A percentile compares a stretch with the other conserved stretches of the same genome.
Conservation (phyloP, 2,329 filamentous ascomycete genomes). For the Epichloe sibirici region DNA sequence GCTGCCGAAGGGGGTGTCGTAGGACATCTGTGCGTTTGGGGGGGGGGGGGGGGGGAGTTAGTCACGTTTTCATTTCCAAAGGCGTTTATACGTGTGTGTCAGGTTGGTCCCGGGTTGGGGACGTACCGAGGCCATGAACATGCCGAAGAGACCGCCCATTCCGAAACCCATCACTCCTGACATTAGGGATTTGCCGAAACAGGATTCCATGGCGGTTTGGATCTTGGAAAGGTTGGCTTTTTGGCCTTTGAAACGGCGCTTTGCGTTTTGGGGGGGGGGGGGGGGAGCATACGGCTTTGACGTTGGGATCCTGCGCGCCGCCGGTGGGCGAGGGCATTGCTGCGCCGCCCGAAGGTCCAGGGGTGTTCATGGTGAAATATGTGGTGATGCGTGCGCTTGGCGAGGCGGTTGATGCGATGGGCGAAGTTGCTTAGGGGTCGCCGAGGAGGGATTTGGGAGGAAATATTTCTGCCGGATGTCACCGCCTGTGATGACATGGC, state of each 20-base stretch:
- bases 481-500: slow-evolving; percentile 20
- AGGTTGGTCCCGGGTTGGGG: too few relatives aligned
- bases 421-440: too few relatives aligned
- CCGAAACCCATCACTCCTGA: slow-evolving; percentile 90
- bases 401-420: not conserved
- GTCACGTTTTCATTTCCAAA: too few relatives aligned
- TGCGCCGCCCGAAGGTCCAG: slow-evolving; percentile 16
- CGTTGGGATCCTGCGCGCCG: slow-evolving; percentile 35
- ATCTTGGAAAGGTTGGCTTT: slow-evolving; percentile 39
- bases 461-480: slow-evolving; percentile 27
- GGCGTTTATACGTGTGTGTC: too few relatives aligned
- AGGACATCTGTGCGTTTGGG: slow-evolving; percentile 63
- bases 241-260: not conserved
- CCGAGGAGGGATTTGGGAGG: slow-evolving; percentile 1
- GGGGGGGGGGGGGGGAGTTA: not conserved
- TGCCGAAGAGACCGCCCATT: slow-evolving; percentile 83
- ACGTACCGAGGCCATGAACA: slow-evolving; percentile 94
- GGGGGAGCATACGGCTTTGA: slow-evolving; percentile 30
- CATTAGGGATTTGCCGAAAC: slow-evolving; percentile 76
- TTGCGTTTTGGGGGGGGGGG: not conserved
- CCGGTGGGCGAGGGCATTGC: slow-evolving; percentile 15
- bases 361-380: slow-evolving; percentile 26
- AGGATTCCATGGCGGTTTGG: slow-evolving; percentile 81
- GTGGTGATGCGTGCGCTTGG: not conserved
- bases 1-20: slow-evolving; percentile 77